A percentile compares a stretch with the other conserved stretches of the same genome.
Conservation (phyloP, 2,329 filamentous ascomycete species). For the Phialophora tarda region DNA sequence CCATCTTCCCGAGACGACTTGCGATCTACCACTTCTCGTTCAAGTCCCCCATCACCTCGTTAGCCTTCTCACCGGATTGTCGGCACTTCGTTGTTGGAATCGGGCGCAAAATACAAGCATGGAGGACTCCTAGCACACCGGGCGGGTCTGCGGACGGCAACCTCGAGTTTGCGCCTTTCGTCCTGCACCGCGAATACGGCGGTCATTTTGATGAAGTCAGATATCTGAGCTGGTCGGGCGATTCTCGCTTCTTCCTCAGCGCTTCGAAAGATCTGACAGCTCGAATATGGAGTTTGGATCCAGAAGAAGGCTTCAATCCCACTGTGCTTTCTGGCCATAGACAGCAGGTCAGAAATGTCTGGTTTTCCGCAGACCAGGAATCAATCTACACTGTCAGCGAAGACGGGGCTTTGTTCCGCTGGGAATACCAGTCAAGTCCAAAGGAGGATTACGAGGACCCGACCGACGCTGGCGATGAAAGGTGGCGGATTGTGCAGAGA, state of each 20-base stretch:
- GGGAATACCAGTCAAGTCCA: slow-evolving; percentile 75
- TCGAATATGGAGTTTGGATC: slow-evolving; percentile 90
- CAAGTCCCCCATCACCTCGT: slow-evolving; percentile 76
- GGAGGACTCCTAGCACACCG: slow-evolving; percentile 91
- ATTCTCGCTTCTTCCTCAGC: slow-evolving; percentile 93
- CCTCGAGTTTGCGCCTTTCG: slow-evolving; percentile 93
- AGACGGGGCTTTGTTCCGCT: slow-evolving; percentile 94
- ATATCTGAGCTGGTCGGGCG: slow-evolving; percentile 91
- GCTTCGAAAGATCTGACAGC: slow-evolving; percentile 90
- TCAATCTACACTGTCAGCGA: slow-evolving; percentile 95
- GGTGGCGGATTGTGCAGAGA: slow-evolving; percentile 88
- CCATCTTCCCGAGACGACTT: slow-evolving; percentile 84
- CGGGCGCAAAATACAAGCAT: slow-evolving; percentile 87
- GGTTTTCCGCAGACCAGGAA: slow-evolving; percentile 94
- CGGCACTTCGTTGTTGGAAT: slow-evolving; percentile 88
- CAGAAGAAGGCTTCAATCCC: slow-evolving; percentile 84
- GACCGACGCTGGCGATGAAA: slow-evolving; percentile 67
- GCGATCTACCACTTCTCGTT: slow-evolving; percentile 96
- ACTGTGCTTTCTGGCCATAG: slow-evolving; percentile 91
- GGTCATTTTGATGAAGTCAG: slow-evolving; percentile 88
- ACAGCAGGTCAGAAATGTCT: slow-evolving; percentile 90
- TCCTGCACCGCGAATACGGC: slow-evolving; percentile 81
- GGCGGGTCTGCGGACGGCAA: slow-evolving; percentile 78
- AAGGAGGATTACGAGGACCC: slow-evolving; percentile 64
- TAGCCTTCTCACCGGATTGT: slow-evolving; percentile 90